Evolutionary conservation across 192 early-diverging fungal species (phyloP).

Genomic region (Cetraspora pellucida): DNA sequence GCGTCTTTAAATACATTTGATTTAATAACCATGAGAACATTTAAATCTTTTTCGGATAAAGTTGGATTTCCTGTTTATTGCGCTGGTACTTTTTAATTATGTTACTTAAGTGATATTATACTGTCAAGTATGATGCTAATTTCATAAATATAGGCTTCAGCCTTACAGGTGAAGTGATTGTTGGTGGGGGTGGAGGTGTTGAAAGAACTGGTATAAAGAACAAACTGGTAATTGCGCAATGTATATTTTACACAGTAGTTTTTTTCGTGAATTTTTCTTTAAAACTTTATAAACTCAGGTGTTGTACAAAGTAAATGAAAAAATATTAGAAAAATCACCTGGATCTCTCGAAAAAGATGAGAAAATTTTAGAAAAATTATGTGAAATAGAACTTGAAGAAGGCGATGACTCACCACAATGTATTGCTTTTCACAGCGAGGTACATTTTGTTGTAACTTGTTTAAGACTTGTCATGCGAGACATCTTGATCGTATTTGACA

Average conservation of each 20-base stretch:
- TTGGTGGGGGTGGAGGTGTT: slow-evolving; percentile 88
- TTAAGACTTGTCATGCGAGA: background rate
- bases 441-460: slow-evolving; percentile 36
- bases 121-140: background rate
- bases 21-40: background rate
- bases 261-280: background rate
- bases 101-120: background rate
- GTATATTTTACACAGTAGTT: background rate
- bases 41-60: background rate
- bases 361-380: slow-evolving; percentile 33
- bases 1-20: background rate
- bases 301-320: slow-evolving; percentile 54
- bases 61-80: slow-evolving; percentile 30
- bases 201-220: slow-evolving; percentile 84
- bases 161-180: slow-evolving; percentile 56
- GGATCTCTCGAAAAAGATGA: no score
- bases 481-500: background rate
- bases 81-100: background rate
- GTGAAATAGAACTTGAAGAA: slow-evolving; percentile 49
- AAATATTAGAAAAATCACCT: slow-evolving; percentile 10
- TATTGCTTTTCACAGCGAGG: slow-evolving; percentile 78
- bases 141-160: slow-evolving; percentile 52
- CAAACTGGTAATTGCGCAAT: slow-evolving; percentile 65
- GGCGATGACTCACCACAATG: slow-evolving; percentile 87
- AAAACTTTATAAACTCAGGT: slow-evolving; percentile 36